A percentile compares a stretch with the other conserved stretches of the same genome.
phyloP scores from a whole-genome alignment of 768 basidiomycete species.

The Kwoniella europaea region DNA sequence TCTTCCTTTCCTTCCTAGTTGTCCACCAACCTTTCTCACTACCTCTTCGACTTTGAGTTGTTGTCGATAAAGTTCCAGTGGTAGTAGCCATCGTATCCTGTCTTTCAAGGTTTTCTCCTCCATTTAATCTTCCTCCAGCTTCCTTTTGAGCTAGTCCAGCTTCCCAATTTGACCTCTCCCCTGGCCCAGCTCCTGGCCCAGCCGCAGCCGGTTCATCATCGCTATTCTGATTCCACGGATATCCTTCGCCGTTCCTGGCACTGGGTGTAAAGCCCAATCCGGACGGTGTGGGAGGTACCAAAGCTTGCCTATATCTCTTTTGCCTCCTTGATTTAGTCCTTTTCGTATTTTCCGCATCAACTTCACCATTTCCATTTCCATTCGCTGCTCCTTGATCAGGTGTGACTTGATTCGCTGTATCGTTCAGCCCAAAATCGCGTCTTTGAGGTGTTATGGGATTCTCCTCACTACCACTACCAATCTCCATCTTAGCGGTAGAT shows the following conservation, averaged over 20 bases:
- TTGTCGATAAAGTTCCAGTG: constrained; percentile 17
- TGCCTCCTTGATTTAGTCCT: constrained; percentile 21
- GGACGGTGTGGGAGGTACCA: constrained; percentile 47
- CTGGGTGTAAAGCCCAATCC: constrained; percentile 46
- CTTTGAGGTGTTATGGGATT: constrained; percentile 17
- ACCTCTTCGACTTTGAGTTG: background rate
- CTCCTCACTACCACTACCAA: background rate
- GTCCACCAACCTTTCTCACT: constrained; percentile 26
- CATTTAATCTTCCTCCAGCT: constrained; percentile 12
- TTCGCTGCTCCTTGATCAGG: background rate
- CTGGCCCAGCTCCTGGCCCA: background rate
- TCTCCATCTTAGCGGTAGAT: background rate
- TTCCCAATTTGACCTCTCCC: constrained; percentile 41
- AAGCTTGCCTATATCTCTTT: constrained; percentile 38
- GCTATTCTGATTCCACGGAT: constrained; percentile 29
- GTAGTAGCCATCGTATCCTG: constrained; percentile 17
- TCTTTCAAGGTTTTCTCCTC: constrained; percentile 16
- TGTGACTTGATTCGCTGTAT: background rate
- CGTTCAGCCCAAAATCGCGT: constrained; percentile 2
- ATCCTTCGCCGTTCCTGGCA: background rate
- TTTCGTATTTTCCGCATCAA: constrained; percentile 7
- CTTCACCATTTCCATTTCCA: background rate
- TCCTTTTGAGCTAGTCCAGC: constrained; percentile 16
- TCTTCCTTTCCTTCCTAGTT: constrained; percentile 6
- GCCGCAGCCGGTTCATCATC: background rate